These are phyloP conservation scores for Botryobasidium botryosum DNA, from an alignment of 768 basidiomycete genomes.

Conservation along the genomic window DNA sequence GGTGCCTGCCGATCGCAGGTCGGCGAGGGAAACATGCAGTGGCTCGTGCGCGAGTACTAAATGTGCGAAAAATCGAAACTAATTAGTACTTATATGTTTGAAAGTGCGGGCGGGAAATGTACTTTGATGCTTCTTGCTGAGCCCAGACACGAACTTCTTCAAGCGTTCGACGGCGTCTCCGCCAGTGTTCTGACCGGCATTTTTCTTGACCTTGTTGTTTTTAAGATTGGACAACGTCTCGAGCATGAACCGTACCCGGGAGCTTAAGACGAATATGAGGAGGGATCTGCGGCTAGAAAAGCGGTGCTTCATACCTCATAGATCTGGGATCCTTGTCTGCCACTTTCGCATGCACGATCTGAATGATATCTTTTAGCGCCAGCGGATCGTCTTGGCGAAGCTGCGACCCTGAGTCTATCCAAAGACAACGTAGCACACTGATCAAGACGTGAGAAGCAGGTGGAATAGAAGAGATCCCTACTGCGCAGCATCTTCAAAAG, in stretches of 20 bases:
- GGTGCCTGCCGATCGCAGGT: slow-evolving; percentile 65
- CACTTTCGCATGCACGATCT: slow-evolving; percentile 59
- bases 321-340: slow-evolving; percentile 28
- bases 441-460: too few species aligned
- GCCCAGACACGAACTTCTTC: slow-evolving; percentile 68
- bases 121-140: slow-evolving; percentile 69
- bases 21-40: slow-evolving; percentile 67
- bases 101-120: neutral
- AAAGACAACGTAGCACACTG: neutral
- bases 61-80: slow-evolving; percentile 5
- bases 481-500: slow-evolving; percentile 72
- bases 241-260: slow-evolving; percentile 87
- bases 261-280: slow-evolving; percentile 28
- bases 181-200: slow-evolving; percentile 31
- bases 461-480: slow-evolving; percentile 22
- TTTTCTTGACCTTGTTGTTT: slow-evolving; percentile 61
- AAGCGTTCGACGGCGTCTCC: slow-evolving; percentile 64
- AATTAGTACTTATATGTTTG: neutral
- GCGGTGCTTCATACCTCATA: slow-evolving; percentile 31
- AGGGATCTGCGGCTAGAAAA: neutral
- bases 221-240: slow-evolving; percentile 86
- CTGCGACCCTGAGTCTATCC: slow-evolving; percentile 75
- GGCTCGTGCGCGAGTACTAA: slow-evolving; percentile 72
- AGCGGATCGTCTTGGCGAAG: slow-evolving; percentile 83
- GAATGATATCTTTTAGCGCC: slow-evolving; percentile 80